Conservation (phyloP, 2,329 filamentous ascomycete species). For the Beauveria scarabaeidicola region DNA sequence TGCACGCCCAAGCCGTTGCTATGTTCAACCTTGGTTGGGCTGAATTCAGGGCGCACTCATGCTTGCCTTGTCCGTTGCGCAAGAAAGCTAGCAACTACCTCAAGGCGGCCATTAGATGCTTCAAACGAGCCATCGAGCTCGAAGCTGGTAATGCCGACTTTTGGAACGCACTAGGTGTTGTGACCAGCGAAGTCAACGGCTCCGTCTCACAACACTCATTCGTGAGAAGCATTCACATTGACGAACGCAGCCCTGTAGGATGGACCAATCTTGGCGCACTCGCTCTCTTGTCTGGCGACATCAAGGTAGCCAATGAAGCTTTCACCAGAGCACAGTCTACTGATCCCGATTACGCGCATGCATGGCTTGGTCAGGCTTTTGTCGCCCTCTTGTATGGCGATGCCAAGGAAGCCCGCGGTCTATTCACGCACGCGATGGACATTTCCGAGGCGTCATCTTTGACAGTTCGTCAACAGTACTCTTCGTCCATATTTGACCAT, state of each 20-base stretch:
- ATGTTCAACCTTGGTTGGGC: constrained; percentile 97
- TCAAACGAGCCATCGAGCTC: constrained; percentile 92
- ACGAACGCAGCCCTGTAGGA: constrained; percentile 72
- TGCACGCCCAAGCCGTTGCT: constrained; percentile 86
- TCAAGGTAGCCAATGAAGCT: constrained; percentile 77
- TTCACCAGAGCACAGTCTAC: constrained; percentile 89
- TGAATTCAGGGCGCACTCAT: constrained; percentile 72
- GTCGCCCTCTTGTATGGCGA: constrained; percentile 73
- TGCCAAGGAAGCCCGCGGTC: constrained; percentile 63
- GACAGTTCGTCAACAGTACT: constrained; percentile 69
- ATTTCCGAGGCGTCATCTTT: constrained; percentile 72
- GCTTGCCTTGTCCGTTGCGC: constrained; percentile 42
- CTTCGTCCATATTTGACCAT: constrained; percentile 74
- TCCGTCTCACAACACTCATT: constrained; percentile 90
- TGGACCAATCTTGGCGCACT: constrained; percentile 91
- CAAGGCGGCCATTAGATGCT: constrained; percentile 76
- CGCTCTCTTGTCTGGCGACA: constrained; percentile 75
- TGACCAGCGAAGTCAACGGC: constrained; percentile 77
- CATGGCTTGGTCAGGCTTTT: constrained; percentile 89
- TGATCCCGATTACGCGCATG: constrained; percentile 86
- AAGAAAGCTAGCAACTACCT: constrained; percentile 61
- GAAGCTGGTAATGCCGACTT: constrained; percentile 93
- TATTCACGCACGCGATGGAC: constrained; percentile 92
- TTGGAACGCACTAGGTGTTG: constrained; percentile 92
- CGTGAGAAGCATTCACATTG: constrained; percentile 82